Evolutionary conservation across 257 asterid species (phyloP), one percentile per base, ranked within the genome.

Genomic region (Nicotiana knightiana): DNA sequence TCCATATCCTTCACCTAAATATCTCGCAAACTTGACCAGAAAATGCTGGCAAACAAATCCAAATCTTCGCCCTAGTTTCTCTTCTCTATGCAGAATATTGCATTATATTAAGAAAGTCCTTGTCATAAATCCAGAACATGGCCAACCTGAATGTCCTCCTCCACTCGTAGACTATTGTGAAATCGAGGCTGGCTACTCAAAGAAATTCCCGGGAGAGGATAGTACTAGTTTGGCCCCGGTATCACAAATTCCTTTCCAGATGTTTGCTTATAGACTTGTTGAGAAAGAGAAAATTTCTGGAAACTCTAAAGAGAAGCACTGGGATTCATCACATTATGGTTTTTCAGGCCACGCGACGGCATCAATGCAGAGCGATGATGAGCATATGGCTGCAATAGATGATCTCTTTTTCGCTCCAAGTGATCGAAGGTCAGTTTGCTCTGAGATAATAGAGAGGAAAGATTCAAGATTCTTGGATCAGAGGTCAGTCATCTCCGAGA

Each of bases 1-100:
- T 82, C 92, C 98, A 3, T 76, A 87, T 77, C 92, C 97, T 82
- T 87, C 96, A 28, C 96, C 98, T 0, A 93, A 90, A 86, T 95
- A 91, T 88, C 86, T 95, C 1, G 85, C 89, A 5, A 93, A 92
- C 83, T 84, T 95, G 71, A 93, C 93, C 32, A 87, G 88, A 81
- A 95, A 88, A 85, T 95, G 97, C 89, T 95, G 98, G 98, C 97
- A 93, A 83, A 89, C 89, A 1, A 87, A 89, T 24, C 95, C 97
- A 1, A 18, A 17, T 57, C 83, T 71, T 26, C 95, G 98, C 8
- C 98, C 97, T 0, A 87, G 91, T 28, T 93, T 95, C 89, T 90
- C 97, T 4, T 89, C 97, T 37, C 78, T 95, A 46, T 90, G 96
- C 57, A 88, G 98, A 84, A 89, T 92, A 15, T 37, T 95, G 43